A percentile compares a stretch with the other conserved stretches of the same genome.
Evolutionary conservation across 164 flowering plant species (phyloP).

Genomic region (Vitis labrusca): DNA sequence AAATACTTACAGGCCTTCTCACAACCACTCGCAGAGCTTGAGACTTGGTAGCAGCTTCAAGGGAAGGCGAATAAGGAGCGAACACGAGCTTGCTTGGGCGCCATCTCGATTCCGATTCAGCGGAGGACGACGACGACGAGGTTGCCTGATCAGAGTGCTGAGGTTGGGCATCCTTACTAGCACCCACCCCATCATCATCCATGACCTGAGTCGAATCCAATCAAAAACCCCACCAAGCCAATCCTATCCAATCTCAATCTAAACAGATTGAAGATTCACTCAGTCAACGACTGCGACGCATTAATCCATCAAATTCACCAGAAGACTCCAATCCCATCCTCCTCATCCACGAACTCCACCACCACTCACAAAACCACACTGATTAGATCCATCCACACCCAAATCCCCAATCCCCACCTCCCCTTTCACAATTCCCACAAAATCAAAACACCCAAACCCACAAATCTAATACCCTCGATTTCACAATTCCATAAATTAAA

Average conservation of each 20-base stretch:
- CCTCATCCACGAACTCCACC: background rate
- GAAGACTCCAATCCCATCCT: no score
- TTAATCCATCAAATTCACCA: no score
- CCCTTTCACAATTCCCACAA: no score
- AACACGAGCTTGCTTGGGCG: constrained; percentile 54
- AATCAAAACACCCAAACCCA: no score
- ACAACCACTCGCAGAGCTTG: constrained; percentile 49
- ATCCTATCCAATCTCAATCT: no score
- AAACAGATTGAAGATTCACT: no score
- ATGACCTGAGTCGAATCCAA: constrained; percentile 23
- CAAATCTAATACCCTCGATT: no score
- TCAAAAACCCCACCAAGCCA: no score
- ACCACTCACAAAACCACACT: background rate
- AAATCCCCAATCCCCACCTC: no score
- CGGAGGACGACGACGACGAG: constrained; percentile 11
- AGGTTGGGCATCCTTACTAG: constrained; percentile 26
- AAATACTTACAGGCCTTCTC: constrained; percentile 58
- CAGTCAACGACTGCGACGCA: no score
- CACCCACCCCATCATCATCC: constrained; percentile 71
- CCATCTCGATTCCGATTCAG: constrained; percentile 29
- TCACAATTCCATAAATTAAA: no score
- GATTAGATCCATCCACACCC: no score
- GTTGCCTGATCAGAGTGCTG: constrained; percentile 14
- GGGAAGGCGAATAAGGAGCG: constrained; percentile 30
- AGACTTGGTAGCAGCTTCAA: constrained; percentile 28